A percentile compares a stretch with the other conserved stretches of the same genome.
These are phyloP conservation scores for Ceratocystis diversiconidia DNA, from an alignment of 2,329 filamentous ascomycete species.

Conservation along the genomic window DNA sequence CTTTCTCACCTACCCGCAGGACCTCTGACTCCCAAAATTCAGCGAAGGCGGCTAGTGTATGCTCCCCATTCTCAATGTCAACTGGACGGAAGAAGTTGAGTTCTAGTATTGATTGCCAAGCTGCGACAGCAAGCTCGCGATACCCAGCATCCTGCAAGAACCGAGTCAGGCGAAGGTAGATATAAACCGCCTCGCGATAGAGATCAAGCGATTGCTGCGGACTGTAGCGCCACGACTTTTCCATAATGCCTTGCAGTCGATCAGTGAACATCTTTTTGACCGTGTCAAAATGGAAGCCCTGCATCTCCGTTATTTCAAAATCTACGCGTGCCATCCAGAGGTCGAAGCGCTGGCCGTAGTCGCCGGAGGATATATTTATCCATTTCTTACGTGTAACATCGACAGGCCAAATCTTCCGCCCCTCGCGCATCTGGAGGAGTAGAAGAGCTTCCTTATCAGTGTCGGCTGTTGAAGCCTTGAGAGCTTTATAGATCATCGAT, in stretches of 20 bases:
- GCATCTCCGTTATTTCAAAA: slow-evolving; percentile 54
- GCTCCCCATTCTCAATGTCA: slow-evolving; percentile 18
- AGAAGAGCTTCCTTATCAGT: slow-evolving; percentile 46
- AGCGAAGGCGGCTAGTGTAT: slow-evolving; percentile 9
- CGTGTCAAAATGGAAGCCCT: slow-evolving; percentile 52
- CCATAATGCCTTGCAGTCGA: slow-evolving; percentile 27
- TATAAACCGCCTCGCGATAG: slow-evolving; percentile 39
- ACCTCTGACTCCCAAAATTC: slow-evolving; percentile 80
- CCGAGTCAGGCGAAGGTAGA: slow-evolving; percentile 59
- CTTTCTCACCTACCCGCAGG: slow-evolving; percentile 59
- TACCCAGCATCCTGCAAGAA: slow-evolving; percentile 68
- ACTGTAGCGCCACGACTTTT: slow-evolving; percentile 1
- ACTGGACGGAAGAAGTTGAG: slow-evolving; percentile 47
- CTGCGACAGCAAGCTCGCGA: slow-evolving; percentile 57
- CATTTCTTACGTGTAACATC: slow-evolving; percentile 50
- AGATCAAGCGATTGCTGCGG: background rate
- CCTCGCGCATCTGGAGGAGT: slow-evolving; percentile 58
- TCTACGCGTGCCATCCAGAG: slow-evolving; percentile 65
- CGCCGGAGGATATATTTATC: slow-evolving; percentile 34
- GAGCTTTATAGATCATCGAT: slow-evolving; percentile 63
- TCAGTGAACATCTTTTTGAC: slow-evolving; percentile 45
- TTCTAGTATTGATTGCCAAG: slow-evolving; percentile 76
- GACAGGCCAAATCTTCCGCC: slow-evolving; percentile 56
- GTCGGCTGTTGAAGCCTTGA: slow-evolving; percentile 38
- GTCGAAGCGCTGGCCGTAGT: slow-evolving; percentile 31